Base-by-base conservation (phyloP, 768 basidiomycete genomes). In the Mrakia blollopis region DNA sequence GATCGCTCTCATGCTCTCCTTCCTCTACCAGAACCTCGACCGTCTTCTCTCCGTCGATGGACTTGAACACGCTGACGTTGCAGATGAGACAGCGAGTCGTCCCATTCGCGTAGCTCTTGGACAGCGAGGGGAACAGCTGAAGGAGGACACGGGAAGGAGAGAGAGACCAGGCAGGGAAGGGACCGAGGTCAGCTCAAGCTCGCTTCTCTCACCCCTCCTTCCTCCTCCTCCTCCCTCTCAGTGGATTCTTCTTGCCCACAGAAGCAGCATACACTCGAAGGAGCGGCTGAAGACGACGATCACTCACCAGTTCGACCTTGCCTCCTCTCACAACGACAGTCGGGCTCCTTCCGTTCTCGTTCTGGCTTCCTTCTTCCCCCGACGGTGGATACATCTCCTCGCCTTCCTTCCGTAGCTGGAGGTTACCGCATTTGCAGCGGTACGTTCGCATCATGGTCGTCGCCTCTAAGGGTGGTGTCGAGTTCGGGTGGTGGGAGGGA, bases 271-370 rank as follows among this genome's bases (percentile, higher is more conserved):
- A 61, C 23, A 2, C 30, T 61, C n/a, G n/a, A n/a, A n/a, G 60
- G n/a, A 14, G 25, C 5, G 16, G n/a, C 5, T 41, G 39, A 61
- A 61, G 60, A 61, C 6, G 21, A 23, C 13, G 18, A 65, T 1
- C 7, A 37, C 63, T 65, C 18, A 65, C 63, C 1, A 65, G 11
- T 14, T 65, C 63, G 7, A 44, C 44, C 44, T 4, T 6, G 10
- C 44, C 44, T 44, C 44, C 44, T 44, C 44, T 44, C 44, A 44
- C 44, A 1, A 65, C 63, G 4, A 28, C 30, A 13, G 23, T 16
- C 9, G 63, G 32, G 28, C n/a, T 65, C 63, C 63, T 65, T 65
- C 63, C 63, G 63, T n/a, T 65, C 63, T 65, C 63, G 32, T 65
- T 35, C 30, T 11, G 6, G 11, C n/a, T 16, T 62, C 61, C 61